Evolutionary conservation across 768 basidiomycete genomes (phyloP).

Genomic region (Termitomyces heimii): DNA sequence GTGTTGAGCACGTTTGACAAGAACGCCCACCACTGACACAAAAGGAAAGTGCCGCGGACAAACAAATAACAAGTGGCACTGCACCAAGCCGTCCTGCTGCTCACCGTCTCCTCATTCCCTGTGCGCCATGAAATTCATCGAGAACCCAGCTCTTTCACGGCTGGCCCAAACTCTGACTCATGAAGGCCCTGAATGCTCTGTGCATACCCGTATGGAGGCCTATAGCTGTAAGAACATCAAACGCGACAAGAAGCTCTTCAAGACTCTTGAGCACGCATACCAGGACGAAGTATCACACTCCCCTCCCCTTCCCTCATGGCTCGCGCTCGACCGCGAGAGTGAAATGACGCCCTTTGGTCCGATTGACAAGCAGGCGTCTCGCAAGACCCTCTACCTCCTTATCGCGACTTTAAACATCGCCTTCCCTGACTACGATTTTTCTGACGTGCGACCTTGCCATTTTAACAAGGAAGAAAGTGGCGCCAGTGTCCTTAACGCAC

Average conservation of each 20-base stretch:
- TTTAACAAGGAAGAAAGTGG: conserved; percentile 83
- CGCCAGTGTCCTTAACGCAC: conserved; percentile 75
- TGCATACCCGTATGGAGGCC: conserved; percentile 90
- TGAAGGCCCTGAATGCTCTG: conserved; percentile 82
- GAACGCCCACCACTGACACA: background rate
- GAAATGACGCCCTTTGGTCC: conserved; percentile 89
- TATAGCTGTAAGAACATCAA: conserved; percentile 98
- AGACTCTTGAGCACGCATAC: conserved; percentile 84
- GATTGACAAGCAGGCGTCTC: conserved; percentile 74
- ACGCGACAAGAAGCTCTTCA: conserved; percentile 95
- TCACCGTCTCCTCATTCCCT: background rate
- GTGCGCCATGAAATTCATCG: conserved; percentile 79
- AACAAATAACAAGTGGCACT: background rate
- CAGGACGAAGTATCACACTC: conserved; percentile 75
- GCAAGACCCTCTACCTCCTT: conserved; percentile 93
- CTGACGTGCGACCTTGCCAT: conserved; percentile 82
- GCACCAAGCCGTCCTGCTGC: background rate
- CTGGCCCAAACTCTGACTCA: conserved; percentile 78
- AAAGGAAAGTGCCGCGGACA: background rate
- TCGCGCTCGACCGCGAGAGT: conserved; percentile 61
- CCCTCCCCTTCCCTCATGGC: conserved; percentile 79
- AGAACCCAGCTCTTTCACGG: conserved; percentile 70
- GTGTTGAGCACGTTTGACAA: background rate
- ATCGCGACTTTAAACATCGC: conserved; percentile 96
- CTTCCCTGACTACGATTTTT: conserved; percentile 97